These are phyloP conservation scores for Alternaria novae-zelandiae DNA, from an alignment of 2,329 filamentous ascomycete genomes.

Conservation along the genomic window DNA sequence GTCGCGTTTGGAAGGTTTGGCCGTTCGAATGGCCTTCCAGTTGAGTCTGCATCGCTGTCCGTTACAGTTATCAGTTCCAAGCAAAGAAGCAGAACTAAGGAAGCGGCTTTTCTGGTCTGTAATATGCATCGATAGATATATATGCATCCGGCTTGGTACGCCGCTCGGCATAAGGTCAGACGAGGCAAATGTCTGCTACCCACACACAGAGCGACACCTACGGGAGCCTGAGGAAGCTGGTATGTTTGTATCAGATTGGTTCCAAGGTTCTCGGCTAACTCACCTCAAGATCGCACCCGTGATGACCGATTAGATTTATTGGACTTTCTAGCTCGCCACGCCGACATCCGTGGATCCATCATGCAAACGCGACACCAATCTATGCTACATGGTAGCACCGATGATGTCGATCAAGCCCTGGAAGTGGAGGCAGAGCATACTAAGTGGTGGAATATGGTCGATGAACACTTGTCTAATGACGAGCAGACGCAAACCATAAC, in stretches of 20 bases:
- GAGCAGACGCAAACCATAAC: constrained; percentile 18
- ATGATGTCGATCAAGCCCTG: constrained; percentile 19
- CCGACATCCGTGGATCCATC: constrained; percentile 29
- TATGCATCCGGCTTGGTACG: constrained; percentile 30
- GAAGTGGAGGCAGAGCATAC: constrained; percentile 30
- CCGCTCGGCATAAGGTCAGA: constrained; percentile 28
- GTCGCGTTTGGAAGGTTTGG: constrained; percentile 28
- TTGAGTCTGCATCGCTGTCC: constrained; percentile 27
- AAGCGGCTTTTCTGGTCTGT: constrained; percentile 36
- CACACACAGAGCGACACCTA: constrained; percentile 24
- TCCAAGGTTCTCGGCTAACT: not conserved
- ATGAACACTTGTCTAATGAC: constrained; percentile 29
- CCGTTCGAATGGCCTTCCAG: constrained; percentile 29
- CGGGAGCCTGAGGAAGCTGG: not conserved
- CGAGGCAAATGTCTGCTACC: constrained; percentile 31
- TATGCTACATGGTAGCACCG: constrained; percentile 5
- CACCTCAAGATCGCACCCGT: constrained; percentile 4
- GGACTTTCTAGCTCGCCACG: constrained; percentile 32
- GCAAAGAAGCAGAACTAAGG: constrained; percentile 24
- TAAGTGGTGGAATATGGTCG: constrained; percentile 36
- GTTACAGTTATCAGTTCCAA: constrained; percentile 1
- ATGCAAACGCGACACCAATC: constrained; percentile 28
- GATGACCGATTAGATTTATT: constrained; percentile 28
- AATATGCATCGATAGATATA: constrained; percentile 33
- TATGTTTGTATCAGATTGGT: not conserved